These are phyloP conservation scores for Neonectria ditissima DNA, from an alignment of 2,329 filamentous ascomycete genomes.

Conservation along the genomic window DNA sequence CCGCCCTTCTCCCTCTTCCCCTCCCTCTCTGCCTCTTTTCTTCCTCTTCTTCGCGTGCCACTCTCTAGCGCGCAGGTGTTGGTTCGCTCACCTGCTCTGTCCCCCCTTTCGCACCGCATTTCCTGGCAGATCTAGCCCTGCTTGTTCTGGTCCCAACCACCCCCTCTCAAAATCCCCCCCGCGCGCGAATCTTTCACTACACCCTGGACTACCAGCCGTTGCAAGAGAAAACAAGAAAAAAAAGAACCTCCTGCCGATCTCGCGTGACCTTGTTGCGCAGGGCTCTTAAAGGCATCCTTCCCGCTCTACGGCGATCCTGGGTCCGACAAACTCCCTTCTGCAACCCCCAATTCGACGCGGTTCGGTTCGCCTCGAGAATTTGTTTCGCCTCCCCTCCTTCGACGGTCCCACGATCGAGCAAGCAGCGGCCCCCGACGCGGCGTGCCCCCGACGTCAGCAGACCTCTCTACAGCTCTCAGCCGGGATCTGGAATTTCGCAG, in stretches of 20 bases:
- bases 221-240: slow-evolving; percentile 17
- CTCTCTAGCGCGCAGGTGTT: slow-evolving; percentile 6
- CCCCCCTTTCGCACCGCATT: slow-evolving; percentile 26
- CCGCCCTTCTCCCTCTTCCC: slow-evolving; percentile 5
- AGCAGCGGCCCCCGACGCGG: slow-evolving; percentile 24
- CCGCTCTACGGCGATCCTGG: neutral
- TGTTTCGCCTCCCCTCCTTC: slow-evolving; percentile 31
- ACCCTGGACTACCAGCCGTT: slow-evolving; percentile 39
- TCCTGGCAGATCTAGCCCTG: slow-evolving; percentile 26
- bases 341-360: slow-evolving; percentile 10
- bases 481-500: neutral
- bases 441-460: slow-evolving; percentile 35
- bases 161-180: slow-evolving; percentile 41
- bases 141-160: slow-evolving; percentile 28
- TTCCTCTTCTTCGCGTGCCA: slow-evolving; percentile 7
- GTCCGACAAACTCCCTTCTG: neutral
- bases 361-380: slow-evolving; percentile 18
- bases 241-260: slow-evolving; percentile 36
- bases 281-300: slow-evolving; percentile 20
- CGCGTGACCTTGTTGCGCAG: slow-evolving; percentile 35
- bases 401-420: slow-evolving; percentile 36
- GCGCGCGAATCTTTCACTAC: slow-evolving; percentile 45
- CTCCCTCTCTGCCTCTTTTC: slow-evolving; percentile 23
- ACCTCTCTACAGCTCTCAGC: neutral
- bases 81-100: slow-evolving; percentile 7